These are phyloP conservation scores for Acacia pycnantha DNA, from an alignment of 331 rosid genomes.

Conservation along the genomic window DNA sequence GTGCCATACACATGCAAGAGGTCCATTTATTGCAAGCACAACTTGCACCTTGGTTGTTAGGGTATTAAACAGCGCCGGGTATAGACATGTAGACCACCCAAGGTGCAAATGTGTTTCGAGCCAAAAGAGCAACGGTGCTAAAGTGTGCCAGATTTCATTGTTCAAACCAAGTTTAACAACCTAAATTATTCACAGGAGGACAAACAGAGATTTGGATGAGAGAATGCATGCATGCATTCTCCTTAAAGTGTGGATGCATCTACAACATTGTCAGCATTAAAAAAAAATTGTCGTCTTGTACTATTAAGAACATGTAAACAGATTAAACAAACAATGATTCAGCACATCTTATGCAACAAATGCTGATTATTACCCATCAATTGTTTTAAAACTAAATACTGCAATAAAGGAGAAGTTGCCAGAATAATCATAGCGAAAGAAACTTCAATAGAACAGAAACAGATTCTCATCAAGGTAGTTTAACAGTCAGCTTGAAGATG, in stretches of 20 bases:
- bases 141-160: neutral
- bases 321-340: constrained; percentile 7
- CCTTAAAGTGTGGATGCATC: constrained; percentile 8
- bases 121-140: neutral
- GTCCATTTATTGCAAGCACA: neutral
- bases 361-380: constrained; percentile 5
- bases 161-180: neutral
- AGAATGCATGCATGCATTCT: neutral
- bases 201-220: neutral
- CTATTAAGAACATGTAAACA: constrained; percentile 14
- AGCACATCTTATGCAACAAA: neutral
- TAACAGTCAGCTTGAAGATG: constrained; percentile 15
- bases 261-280: constrained; percentile 8
- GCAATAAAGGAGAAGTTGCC: neutral
- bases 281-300: neutral
- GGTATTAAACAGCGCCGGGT: neutral
- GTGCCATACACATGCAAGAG: neutral
- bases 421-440: constrained; percentile 8
- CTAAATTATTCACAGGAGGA: constrained; percentile 1
- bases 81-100: neutral
- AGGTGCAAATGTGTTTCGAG: neutral
- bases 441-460: constrained; percentile 6
- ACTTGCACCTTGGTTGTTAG: neutral
- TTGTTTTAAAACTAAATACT: neutral
- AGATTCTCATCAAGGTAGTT: neutral